phyloP scores from a whole-genome alignment of 106 monocot species.

The Amphibolis antarctica region DNA sequence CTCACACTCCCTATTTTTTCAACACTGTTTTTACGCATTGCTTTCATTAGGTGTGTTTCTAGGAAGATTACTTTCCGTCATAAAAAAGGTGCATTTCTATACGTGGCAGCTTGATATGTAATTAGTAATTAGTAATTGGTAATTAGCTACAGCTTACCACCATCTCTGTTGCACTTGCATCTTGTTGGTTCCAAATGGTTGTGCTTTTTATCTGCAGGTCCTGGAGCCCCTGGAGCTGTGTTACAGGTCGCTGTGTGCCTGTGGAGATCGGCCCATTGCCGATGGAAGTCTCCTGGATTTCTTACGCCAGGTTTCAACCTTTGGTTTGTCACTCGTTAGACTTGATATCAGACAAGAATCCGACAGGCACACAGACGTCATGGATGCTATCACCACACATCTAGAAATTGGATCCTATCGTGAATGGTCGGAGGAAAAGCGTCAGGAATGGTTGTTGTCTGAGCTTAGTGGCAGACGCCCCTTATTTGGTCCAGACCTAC shows the following conservation, averaged over 20 bases:
- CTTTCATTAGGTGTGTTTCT: too few species aligned
- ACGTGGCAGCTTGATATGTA: too few species aligned
- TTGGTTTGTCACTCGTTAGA: slow-evolving; percentile 73
- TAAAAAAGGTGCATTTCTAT: too few species aligned
- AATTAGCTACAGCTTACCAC: too few species aligned
- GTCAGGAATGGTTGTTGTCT: slow-evolving; percentile 69
- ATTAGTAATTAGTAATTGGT: too few species aligned
- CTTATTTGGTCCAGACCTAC: slow-evolving; percentile 65
- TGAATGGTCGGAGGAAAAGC: slow-evolving; percentile 74
- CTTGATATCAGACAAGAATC: slow-evolving; percentile 96
- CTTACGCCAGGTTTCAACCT: slow-evolving; percentile 32
- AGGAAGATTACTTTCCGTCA: too few species aligned
- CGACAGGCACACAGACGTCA: slow-evolving; percentile 80
- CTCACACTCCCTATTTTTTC: too few species aligned
- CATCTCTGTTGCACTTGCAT: too few species aligned
- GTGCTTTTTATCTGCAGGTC: slow-evolving; percentile 23
- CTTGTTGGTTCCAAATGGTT: background rate
- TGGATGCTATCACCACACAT: slow-evolving; percentile 73
- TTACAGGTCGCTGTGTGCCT: slow-evolving; percentile 45
- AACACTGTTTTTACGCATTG: too few species aligned
- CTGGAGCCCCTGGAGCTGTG: slow-evolving; percentile 33
- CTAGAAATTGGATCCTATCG: slow-evolving; percentile 81
- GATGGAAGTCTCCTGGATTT: slow-evolving; percentile 24
- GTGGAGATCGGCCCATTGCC: slow-evolving; percentile 9
- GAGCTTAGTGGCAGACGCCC: slow-evolving; percentile 70